Percentiles rank a stretch among this genome's conserved stretches.
Conservation (phyloP, 1,284 basidiomycete genomes). For the Neonothopanus nambi region DNA sequence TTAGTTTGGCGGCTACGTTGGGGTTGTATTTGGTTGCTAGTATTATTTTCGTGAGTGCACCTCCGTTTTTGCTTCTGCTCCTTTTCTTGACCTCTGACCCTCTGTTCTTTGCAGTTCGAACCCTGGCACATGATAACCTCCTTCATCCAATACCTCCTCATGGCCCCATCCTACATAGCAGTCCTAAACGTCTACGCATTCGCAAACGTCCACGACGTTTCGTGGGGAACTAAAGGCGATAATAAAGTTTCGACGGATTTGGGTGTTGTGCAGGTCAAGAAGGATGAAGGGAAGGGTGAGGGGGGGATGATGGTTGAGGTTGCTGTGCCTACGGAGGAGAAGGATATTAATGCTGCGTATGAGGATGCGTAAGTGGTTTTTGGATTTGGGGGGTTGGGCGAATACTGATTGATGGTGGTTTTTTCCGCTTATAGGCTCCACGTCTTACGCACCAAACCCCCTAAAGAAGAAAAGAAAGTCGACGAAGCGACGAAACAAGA, state of each 20-base stretch:
- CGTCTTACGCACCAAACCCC: constrained; percentile 73
- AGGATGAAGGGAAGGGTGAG: constrained; percentile 25
- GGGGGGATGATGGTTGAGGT: constrained; percentile 77
- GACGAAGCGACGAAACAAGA: constrained; percentile 77
- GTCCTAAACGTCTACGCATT: constrained; percentile 92
- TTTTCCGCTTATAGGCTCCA: constrained; percentile 38
- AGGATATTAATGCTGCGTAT: constrained; percentile 86
- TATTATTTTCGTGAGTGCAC: constrained; percentile 73
- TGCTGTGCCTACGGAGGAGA: constrained; percentile 76
- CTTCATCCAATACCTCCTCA: constrained; percentile 90
- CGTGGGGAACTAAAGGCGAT: constrained; percentile 92
- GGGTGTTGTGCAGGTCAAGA: constrained; percentile 64
- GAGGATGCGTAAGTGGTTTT: constrained; percentile 62
- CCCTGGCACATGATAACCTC: constrained; percentile 94
- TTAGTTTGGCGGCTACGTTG: constrained; percentile 84
- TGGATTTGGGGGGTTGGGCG: not conserved
- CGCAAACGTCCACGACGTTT: constrained; percentile 86
- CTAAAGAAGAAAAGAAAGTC: constrained; percentile 62
- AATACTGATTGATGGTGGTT: no score
- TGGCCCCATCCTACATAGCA: constrained; percentile 91
- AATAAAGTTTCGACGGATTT: constrained; percentile 84
- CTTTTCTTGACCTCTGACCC: constrained; percentile 1
- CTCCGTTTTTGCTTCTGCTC: not conserved
- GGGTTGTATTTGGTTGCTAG: constrained; percentile 84
- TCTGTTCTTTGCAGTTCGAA: constrained; percentile 57